phyloP scores from a whole-genome alignment of 345 rosid species.

The Melaleuca alternifolia region DNA sequence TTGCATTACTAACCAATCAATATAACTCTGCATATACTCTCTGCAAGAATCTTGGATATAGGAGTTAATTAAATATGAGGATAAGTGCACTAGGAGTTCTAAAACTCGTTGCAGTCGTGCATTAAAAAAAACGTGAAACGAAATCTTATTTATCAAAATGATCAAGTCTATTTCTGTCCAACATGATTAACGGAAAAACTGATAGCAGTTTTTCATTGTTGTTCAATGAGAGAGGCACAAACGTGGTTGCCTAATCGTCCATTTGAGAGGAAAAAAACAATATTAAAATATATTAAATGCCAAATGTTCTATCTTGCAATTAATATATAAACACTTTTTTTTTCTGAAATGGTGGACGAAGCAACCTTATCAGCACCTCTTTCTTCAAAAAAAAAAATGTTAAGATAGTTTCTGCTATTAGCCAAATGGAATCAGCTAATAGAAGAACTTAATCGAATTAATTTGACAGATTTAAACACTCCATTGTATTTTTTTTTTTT shows the following conservation, averaged over 20 bases:
- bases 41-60: not conserved
- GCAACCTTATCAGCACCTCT: too few species aligned
- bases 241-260: too few species aligned
- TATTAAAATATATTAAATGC: too few species aligned
- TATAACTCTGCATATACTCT: not conserved
- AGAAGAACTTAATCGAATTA: not conserved
- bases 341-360: too few species aligned
- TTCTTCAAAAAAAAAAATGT: too few species aligned
- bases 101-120: not conserved
- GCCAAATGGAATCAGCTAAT: too few species aligned
- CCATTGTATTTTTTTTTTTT: rapidly evolving
- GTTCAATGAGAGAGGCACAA: not conserved
- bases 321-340: too few species aligned
- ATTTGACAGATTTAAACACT: not conserved
- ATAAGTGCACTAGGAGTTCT: not conserved
- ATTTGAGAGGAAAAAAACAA: too few species aligned
- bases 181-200: not conserved
- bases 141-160: not conserved
- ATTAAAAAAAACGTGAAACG: not conserved
- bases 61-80: not conserved
- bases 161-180: not conserved
- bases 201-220: not conserved
- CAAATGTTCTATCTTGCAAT: too few species aligned
- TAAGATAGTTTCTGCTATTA: too few species aligned
- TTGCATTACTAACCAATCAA: not conserved